These are phyloP conservation scores for Trametes coccinea DNA, from an alignment of 768 basidiomycete genomes.

Conservation along the genomic window DNA sequence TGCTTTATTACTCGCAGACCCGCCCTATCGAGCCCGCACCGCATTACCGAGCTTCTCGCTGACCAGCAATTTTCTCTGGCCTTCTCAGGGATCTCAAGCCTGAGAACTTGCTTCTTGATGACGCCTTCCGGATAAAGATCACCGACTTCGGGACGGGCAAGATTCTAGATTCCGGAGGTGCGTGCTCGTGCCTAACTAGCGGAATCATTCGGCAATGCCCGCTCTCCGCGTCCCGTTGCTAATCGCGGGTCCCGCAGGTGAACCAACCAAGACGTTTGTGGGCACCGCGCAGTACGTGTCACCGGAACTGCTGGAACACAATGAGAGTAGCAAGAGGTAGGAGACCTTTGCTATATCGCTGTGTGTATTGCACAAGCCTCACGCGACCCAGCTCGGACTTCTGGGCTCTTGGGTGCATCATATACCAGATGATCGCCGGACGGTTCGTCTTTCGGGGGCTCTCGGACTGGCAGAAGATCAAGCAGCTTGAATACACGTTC, in stretches of 20 bases:
- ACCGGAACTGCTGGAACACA: conserved; percentile 77
- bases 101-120: conserved; percentile 89
- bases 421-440: conserved; percentile 92
- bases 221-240: conserved; percentile 15
- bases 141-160: conserved; percentile 97
- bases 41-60: neutral
- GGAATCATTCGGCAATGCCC: no score
- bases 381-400: conserved; percentile 71
- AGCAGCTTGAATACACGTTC: conserved; percentile 82
- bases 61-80: conserved; percentile 1
- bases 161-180: conserved; percentile 58
- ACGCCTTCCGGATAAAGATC: conserved; percentile 85
- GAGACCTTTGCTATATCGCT: conserved; percentile 8
- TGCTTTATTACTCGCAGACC: neutral
- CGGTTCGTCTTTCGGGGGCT: conserved; percentile 88
- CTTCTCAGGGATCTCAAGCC: conserved; percentile 70
- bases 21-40: neutral
- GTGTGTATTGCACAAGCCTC: neutral
- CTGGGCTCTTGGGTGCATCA: conserved; percentile 93
- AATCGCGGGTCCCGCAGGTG: conserved; percentile 35
- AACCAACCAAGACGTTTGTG: conserved; percentile 73
- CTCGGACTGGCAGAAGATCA: conserved; percentile 94
- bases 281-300: conserved; percentile 90
- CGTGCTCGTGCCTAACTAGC: conserved; percentile 29
- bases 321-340: conserved; percentile 77